phyloP scores from a whole-genome alignment of 441 rosid genomes.

The Bruguiera hainesii region DNA sequence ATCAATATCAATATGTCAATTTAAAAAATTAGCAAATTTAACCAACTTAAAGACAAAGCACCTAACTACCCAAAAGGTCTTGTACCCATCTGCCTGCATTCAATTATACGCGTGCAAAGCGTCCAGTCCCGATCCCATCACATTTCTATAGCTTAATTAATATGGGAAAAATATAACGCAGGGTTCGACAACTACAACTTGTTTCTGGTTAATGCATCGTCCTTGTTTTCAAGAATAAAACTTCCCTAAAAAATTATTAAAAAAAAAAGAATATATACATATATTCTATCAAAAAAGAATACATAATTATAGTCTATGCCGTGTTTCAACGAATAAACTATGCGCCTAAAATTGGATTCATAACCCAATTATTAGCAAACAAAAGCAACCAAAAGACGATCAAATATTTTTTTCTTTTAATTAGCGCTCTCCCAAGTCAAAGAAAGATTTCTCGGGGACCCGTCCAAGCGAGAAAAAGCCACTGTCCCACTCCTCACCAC shows the following conservation, averaged over 20 bases:
- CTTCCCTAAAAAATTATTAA: too few species aligned
- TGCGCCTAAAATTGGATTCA: slow-evolving; percentile 4
- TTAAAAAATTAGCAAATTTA: too few species aligned
- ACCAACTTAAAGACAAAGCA: too few species aligned
- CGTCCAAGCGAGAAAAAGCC: slow-evolving; percentile 46
- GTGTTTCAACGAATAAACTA: neutral
- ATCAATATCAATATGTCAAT: too few species aligned
- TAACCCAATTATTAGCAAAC: neutral
- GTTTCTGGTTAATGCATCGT: too few species aligned
- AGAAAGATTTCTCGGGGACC: slow-evolving; percentile 34
- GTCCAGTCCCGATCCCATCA: neutral
- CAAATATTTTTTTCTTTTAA: slow-evolving; percentile 6
- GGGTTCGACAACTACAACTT: too few species aligned
- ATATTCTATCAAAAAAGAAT: too few species aligned
- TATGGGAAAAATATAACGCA: too few species aligned
- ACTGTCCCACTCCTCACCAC: slow-evolving; percentile 18
- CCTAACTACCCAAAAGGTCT: neutral
- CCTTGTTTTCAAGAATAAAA: too few species aligned
- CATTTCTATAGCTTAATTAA: too few species aligned
- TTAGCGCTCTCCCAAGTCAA: slow-evolving; percentile 36
- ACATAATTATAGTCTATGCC: too few species aligned
- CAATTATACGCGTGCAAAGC: neutral
- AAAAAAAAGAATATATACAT: too few species aligned
- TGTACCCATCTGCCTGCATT: neutral
- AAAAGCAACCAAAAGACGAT: neutral